A percentile compares a stretch with the other conserved stretches of the same genome.
These are phyloP conservation scores for Botrytis galanthina DNA, from an alignment of 2,329 filamentous ascomycete genomes.

Conservation along the genomic window DNA sequence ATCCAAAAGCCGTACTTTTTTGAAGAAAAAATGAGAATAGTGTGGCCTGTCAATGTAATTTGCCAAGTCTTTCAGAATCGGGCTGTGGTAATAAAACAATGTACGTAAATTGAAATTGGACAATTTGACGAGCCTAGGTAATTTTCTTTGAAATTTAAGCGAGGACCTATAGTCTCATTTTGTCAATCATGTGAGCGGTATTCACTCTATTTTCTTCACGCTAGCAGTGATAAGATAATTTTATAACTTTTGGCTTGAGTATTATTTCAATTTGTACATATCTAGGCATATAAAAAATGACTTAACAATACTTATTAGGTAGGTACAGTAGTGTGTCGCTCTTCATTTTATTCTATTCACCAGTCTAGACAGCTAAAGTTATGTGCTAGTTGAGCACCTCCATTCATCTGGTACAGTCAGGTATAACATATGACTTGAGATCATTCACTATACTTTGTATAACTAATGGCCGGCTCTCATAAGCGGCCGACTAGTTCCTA, in stretches of 20 bases:
- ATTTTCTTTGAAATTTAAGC: background rate
- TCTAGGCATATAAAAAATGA: background rate
- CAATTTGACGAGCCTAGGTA: background rate
- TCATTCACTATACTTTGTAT: background rate
- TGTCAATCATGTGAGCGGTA: background rate
- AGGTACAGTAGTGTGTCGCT: background rate
- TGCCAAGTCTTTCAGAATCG: background rate
- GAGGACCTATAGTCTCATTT: background rate
- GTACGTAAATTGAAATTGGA: background rate
- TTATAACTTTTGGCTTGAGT: rapidly evolving
- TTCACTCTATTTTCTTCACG: background rate
- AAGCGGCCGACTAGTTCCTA: too few species aligned
- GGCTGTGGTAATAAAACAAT: background rate
- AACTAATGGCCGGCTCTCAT: too few species aligned
- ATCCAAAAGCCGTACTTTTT: background rate
- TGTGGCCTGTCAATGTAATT: rapidly evolving
- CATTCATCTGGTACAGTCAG: background rate
- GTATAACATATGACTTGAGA: background rate
- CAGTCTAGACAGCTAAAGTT: background rate
- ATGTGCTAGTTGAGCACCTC: background rate
- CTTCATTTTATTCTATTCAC: background rate
- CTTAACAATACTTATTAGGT: too few species aligned
- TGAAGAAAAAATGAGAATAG: background rate
- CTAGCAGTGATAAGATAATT: background rate
- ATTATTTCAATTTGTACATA: background rate